Percentiles rank a stretch among this genome's conserved stretches.
Conservation (phyloP, 768 basidiomycete genomes). For the Suillus weaverae region DNA sequence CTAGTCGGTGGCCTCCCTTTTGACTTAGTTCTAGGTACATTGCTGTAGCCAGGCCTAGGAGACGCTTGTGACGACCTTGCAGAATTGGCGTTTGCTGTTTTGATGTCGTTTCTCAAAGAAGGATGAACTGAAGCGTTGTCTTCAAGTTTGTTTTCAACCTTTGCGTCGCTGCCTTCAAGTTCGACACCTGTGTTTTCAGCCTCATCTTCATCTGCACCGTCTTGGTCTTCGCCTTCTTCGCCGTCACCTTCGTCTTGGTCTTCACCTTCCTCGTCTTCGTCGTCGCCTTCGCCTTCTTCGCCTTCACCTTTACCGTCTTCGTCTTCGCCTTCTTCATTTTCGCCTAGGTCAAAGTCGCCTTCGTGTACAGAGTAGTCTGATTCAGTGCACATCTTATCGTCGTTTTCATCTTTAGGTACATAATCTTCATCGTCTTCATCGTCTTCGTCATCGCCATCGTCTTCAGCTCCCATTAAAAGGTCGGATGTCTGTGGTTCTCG, state of each 20-base stretch:
- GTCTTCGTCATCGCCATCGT: conserved; percentile 32
- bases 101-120: neutral
- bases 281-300: neutral
- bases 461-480: conserved; percentile 36
- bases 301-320: neutral
- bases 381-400: conserved; percentile 10
- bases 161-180: conserved; percentile 1
- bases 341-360: neutral
- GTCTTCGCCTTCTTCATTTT: neutral
- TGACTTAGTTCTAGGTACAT: neutral
- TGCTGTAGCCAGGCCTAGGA: neutral
- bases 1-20: neutral
- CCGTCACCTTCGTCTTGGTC: neutral
- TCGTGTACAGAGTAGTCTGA: neutral
- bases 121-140: neutral
- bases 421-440: conserved; percentile 21
- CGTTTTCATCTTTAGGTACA: conserved; percentile 13
- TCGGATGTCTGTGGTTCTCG: conserved; percentile 25
- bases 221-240: neutral
- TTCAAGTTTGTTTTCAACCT: neutral
- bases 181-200: neutral
- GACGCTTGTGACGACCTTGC: neutral
- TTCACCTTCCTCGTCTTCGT: neutral
- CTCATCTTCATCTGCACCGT: neutral
- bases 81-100: neutral